Evolutionary conservation across 768 basidiomycete species (phyloP).

Genomic region (Psilocybe cubensis): DNA sequence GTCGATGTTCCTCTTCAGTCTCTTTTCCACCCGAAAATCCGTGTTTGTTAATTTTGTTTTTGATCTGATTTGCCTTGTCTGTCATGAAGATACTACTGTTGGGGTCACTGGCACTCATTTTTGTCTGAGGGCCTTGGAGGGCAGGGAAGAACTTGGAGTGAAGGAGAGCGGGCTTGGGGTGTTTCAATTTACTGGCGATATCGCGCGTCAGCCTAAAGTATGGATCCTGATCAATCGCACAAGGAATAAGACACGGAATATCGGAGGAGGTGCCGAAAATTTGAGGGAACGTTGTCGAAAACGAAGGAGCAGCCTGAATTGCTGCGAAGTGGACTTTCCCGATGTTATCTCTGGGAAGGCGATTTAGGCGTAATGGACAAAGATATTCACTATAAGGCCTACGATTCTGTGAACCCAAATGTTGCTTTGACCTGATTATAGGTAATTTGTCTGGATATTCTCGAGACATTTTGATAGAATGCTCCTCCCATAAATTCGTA

Average conservation of each 20-base stretch:
- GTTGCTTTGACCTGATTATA: slow-evolving; percentile 93
- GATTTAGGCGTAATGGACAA: background rate
- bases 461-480: slow-evolving; percentile 94
- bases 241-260: slow-evolving; percentile 94
- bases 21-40: slow-evolving; percentile 96
- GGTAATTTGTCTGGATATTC: slow-evolving; percentile 91
- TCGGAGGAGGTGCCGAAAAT: slow-evolving; percentile 86
- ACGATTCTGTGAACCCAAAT: slow-evolving; percentile 98
- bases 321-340: slow-evolving; percentile 97
- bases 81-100: slow-evolving; percentile 97
- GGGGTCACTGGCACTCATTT: slow-evolving; percentile 97
- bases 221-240: slow-evolving; percentile 97
- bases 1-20: slow-evolving; percentile 93
- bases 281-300: slow-evolving; percentile 98
- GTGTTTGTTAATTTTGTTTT: slow-evolving; percentile 95
- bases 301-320: slow-evolving; percentile 94
- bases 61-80: slow-evolving; percentile 90
- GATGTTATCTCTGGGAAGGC: slow-evolving; percentile 86
- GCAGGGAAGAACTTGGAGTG: slow-evolving; percentile 99
- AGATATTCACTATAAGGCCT: slow-evolving; percentile 32
- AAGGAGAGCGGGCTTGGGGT: slow-evolving; percentile 90
- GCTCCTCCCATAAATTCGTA: slow-evolving; percentile 88
- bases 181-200: slow-evolving; percentile 91
- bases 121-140: slow-evolving; percentile 95
- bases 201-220: slow-evolving; percentile 99